Conservation (phyloP, 768 basidiomycete species). For the Lactarius sp. region DNA sequence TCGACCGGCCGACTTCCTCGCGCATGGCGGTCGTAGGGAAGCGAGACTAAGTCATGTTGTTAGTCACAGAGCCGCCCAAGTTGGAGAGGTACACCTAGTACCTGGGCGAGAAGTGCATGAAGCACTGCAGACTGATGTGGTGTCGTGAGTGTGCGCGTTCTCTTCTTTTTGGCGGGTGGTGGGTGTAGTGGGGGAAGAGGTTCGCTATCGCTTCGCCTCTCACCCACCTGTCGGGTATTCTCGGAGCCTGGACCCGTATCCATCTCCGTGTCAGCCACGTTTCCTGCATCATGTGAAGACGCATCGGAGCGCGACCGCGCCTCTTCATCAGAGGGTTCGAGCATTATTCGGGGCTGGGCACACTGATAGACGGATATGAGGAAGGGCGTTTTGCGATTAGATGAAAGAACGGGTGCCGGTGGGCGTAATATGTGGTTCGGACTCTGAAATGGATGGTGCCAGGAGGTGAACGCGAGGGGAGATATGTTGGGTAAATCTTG, state of each 20-base stretch:
- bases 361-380: neutral
- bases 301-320: conserved; percentile 19
- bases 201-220: conserved; percentile 27
- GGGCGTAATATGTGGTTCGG: conserved; percentile 1
- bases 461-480: neutral
- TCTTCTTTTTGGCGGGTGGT: conserved; percentile 64
- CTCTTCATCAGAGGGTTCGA: conserved; percentile 19
- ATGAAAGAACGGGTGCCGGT: neutral
- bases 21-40: conserved; percentile 86
- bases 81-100: conserved; percentile 32
- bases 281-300: conserved; percentile 32
- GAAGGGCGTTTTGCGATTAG: neutral
- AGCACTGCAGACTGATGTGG: conserved; percentile 87
- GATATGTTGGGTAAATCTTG: conserved; percentile 10
- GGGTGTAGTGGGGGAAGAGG: conserved; percentile 34
- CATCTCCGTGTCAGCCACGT: conserved; percentile 55
- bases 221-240: conserved; percentile 24
- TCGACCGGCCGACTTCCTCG: conserved; percentile 81
- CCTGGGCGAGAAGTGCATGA: conserved; percentile 82
- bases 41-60: conserved; percentile 52
- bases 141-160: conserved; percentile 79
- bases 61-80: conserved; percentile 5
- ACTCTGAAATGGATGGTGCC: neutral
- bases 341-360: conserved; percentile 7
- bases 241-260: conserved; percentile 42